These are phyloP conservation scores for Leucaena leucocephala DNA, from an alignment of 306 rosid genomes.

Conservation along the genomic window DNA sequence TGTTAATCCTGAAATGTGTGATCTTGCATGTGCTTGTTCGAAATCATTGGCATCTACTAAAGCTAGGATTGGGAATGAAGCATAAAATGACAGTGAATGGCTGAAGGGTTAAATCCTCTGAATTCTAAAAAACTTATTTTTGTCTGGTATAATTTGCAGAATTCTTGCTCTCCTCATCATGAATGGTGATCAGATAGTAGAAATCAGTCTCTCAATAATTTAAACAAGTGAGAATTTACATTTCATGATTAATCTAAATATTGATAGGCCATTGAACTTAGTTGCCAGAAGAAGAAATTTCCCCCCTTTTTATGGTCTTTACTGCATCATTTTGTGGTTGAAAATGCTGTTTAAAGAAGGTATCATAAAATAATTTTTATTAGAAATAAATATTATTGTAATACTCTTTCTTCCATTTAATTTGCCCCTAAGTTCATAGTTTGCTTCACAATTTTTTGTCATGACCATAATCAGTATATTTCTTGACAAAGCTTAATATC, in stretches of 20 bases:
- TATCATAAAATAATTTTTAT: not conserved
- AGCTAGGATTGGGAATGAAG: conserved; percentile 24
- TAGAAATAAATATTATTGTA: not conserved
- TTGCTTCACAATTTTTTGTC: not conserved
- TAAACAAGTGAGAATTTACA: conserved; percentile 53
- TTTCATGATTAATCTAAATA: conserved; percentile 39
- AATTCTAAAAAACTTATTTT: conserved; percentile 39
- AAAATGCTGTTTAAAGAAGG: not conserved
- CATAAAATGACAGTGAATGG: conserved; percentile 38
- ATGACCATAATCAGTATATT: not conserved
- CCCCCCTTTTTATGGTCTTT: not conserved
- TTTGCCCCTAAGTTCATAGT: not conserved
- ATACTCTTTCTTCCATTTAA: not conserved
- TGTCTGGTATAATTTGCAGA: conserved; percentile 51
- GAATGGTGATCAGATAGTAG: conserved; percentile 55
- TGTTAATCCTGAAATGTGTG: conserved; percentile 29
- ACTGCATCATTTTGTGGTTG: not conserved
- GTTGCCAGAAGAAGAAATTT: not conserved
- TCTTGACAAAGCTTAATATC: not conserved
- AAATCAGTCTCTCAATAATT: conserved; percentile 44
- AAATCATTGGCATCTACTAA: conserved; percentile 39
- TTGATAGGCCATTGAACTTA: not conserved
- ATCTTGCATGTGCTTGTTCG: conserved; percentile 29
- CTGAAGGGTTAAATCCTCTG: conserved; percentile 40
- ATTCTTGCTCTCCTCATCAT: conserved; percentile 49